These are phyloP conservation scores for Fusarium circinatum DNA, from an alignment of 2,329 filamentous ascomycete species.

Conservation along the genomic window DNA sequence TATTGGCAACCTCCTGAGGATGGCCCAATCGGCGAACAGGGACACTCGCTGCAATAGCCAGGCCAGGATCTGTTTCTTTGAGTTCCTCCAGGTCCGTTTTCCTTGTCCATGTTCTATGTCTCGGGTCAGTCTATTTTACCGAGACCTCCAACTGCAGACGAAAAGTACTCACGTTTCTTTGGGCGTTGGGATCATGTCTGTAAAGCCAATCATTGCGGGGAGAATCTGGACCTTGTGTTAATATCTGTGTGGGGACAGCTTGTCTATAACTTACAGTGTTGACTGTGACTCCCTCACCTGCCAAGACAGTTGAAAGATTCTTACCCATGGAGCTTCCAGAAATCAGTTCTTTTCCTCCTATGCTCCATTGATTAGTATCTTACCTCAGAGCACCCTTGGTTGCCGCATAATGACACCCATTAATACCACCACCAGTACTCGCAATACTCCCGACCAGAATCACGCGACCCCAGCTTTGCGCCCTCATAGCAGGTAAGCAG, in stretches of 20 bases:
- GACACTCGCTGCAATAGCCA: conserved; percentile 49
- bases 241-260: accelerated
- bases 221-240: conserved; percentile 27
- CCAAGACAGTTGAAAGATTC: conserved; percentile 47
- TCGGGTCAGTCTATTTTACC: too few relatives aligned
- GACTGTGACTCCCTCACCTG: conserved; percentile 48
- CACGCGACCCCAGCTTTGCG: conserved; percentile 47
- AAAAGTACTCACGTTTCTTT: conserved; percentile 40
- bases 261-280: conserved; percentile 42
- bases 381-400: conserved; percentile 47
- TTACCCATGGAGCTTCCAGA: conserved; percentile 47
- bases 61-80: conserved; percentile 45
- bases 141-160: accelerated
- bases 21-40: conserved; percentile 48
- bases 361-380: too few relatives aligned
- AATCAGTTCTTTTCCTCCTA: not conserved
- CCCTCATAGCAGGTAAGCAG: conserved; percentile 47
- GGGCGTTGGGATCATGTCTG: conserved; percentile 50
- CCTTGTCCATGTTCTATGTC: conserved; percentile 45
- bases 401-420: conserved; percentile 50
- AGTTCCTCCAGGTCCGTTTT: conserved; percentile 47
- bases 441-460: conserved; percentile 50
- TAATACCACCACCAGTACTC: conserved; percentile 48
- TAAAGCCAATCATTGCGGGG: conserved; percentile 50
- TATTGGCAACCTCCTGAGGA: conserved; percentile 50